Percentiles rank a stretch among this genome's conserved stretches.
These are phyloP conservation scores for Calonectria montana DNA, from an alignment of 2,329 filamentous ascomycete genomes.

Conservation along the genomic window DNA sequence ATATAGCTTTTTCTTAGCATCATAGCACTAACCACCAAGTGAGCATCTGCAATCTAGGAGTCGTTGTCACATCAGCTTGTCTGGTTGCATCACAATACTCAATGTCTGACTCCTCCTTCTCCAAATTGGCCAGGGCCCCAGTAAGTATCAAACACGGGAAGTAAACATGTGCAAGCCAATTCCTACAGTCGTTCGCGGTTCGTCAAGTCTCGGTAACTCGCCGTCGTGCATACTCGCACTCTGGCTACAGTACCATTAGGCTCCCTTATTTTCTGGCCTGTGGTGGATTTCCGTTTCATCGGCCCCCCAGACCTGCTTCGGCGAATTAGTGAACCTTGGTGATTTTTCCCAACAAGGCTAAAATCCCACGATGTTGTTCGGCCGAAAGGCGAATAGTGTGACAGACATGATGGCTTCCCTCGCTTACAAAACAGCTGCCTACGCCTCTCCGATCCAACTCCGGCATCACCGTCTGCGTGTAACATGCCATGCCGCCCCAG, in stretches of 20 bases:
- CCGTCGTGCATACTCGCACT: slow-evolving; percentile 1
- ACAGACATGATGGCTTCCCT: background rate
- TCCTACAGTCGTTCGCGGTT: background rate
- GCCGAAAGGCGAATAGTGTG: background rate
- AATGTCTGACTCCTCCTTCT: background rate
- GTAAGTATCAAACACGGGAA: background rate
- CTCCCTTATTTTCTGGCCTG: background rate
- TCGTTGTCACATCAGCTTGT: background rate
- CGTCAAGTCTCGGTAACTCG: slow-evolving; percentile 3
- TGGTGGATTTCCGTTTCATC: background rate
- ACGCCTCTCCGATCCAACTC: background rate
- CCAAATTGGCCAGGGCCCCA: background rate
- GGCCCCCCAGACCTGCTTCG: background rate
- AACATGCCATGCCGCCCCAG: slow-evolving; percentile 25
- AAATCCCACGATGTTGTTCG: slow-evolving; percentile 8
- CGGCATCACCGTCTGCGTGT: slow-evolving; percentile 34
- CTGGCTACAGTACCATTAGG: background rate
- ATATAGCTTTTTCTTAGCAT: background rate
- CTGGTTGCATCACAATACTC: background rate
- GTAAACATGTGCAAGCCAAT: background rate
- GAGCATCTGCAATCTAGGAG: background rate
- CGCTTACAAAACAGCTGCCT: slow-evolving; percentile 12
- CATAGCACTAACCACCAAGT: background rate
- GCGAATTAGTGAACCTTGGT: background rate
- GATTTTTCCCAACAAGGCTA: slow-evolving; percentile 4